Evolutionary conservation across 768 basidiomycete genomes (phyloP), one percentile per base, ranked within the genome.

Genomic region (Russula ochroleuca): DNA sequence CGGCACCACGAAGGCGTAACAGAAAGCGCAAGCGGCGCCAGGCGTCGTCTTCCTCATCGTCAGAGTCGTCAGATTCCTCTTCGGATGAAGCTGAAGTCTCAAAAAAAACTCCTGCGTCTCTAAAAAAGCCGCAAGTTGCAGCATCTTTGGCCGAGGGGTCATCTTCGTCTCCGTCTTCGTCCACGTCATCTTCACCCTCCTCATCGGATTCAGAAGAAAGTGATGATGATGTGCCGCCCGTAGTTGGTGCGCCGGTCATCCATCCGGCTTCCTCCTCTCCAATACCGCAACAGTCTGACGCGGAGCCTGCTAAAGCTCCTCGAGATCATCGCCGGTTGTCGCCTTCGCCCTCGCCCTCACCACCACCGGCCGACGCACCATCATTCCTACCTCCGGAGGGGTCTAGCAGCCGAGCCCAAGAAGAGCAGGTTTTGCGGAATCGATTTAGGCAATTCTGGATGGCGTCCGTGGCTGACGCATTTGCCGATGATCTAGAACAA

Each of bases 371-470:
- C 1, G 45, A 69, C 6, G 75, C 88, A 11, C 88, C 87, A 0
- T 77, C 87, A 1, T 88, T 91, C 69, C 69, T 87, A 14, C 77
- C 83, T 4, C 38, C 63, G 6, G 67, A 67, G 19, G 70, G 69
- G 0, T 56, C 70, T 4, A 73, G 70, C 25, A 74, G 77, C 37
- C 70, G 74, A 7, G 68, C 71, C 15, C 73, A 78, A 51, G 73
- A 77, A 35, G 87, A 92, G 63, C 75, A 80, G 49, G 71, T 72
- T 9, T 72, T 92, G 70, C 86, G 84, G 69, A 83, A 83, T 38
- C 82, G 79, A 49, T 94, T 94, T 72, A 78, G 86, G 60, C 86
- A 86, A 72, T 93, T 94, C 70, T 94, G 92, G 92, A 92, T 94
- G 90, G 76, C 83, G 2, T 84, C 87, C 0, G 81, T 93, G 8